These are phyloP conservation scores for Neurospora sp. DNA, from an alignment of 495 filamentous ascomycete species.

Conservation along the genomic window DNA sequence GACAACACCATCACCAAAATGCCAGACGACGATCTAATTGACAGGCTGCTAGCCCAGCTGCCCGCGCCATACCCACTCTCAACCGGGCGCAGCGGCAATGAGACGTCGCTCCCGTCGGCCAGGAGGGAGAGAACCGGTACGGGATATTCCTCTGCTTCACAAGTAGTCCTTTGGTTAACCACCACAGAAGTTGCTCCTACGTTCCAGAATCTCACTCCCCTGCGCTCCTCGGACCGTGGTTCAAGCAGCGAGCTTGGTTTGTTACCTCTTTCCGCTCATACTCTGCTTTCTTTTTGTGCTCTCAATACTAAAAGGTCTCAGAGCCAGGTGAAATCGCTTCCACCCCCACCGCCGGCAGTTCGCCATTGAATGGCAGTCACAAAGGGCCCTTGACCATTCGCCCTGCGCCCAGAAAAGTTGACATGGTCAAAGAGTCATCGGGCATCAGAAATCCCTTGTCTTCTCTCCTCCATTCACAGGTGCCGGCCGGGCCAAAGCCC, in stretches of 20 bases:
- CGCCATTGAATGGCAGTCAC: neutral
- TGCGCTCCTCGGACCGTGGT: neutral
- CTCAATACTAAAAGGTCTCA: neutral
- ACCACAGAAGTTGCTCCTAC: neutral
- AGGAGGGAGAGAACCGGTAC: neutral
- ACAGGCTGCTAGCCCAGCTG: neutral
- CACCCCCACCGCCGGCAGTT: neutral
- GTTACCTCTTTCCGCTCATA: neutral
- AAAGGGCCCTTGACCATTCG: neutral
- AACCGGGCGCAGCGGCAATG: neutral
- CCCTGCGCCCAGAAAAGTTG: neutral
- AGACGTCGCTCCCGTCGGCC: neutral
- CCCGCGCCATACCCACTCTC: neutral
- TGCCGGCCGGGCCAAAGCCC: neutral
- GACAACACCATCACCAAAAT: neutral
- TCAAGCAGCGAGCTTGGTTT: neutral
- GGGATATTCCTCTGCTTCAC: neutral
- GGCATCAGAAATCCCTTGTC: neutral
- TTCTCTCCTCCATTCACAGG: neutral
- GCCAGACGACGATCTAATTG: neutral
- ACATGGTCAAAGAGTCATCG: neutral
- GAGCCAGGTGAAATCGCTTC: neutral
- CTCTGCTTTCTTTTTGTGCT: neutral
- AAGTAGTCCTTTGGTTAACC: neutral
- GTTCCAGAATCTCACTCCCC: neutral